Conservation (phyloP, 768 basidiomycete genomes). For the Amyloporia xantha region DNA sequence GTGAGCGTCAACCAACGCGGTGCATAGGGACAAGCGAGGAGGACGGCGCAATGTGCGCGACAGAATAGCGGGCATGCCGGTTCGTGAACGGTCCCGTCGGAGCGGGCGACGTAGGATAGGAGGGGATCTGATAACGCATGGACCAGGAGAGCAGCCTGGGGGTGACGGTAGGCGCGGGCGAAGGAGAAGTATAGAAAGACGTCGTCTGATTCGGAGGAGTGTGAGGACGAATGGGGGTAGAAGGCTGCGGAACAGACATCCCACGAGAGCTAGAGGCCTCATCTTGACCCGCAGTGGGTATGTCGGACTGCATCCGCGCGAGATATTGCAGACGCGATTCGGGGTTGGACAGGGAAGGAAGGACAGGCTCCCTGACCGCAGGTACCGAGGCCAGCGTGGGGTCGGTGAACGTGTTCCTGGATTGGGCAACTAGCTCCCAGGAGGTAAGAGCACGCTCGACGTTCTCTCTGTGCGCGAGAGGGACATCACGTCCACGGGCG, state of each 20-base stretch:
- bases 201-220: conserved; percentile 28
- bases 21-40: background rate
- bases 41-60: conserved; percentile 45
- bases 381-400: background rate
- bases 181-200: conserved; percentile 30
- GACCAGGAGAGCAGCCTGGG: conserved; percentile 54
- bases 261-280: background rate
- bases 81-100: conserved; percentile 46
- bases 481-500: background rate
- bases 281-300: background rate
- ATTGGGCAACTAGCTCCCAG: background rate
- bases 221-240: conserved; percentile 18
- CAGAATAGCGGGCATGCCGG: conserved; percentile 51
- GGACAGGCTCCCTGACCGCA: background rate
- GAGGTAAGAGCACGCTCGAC: background rate
- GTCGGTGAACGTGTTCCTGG: no score
- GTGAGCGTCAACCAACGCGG: background rate
- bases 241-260: background rate
- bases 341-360: background rate
- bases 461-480: background rate
- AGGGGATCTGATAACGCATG: conserved; percentile 22
- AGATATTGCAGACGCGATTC: background rate
- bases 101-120: conserved; percentile 29
- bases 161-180: conserved; percentile 48
- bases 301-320: background rate